Evolutionary conservation across 768 basidiomycete genomes (phyloP).

Genomic region (Leccinellum albellum): DNA sequence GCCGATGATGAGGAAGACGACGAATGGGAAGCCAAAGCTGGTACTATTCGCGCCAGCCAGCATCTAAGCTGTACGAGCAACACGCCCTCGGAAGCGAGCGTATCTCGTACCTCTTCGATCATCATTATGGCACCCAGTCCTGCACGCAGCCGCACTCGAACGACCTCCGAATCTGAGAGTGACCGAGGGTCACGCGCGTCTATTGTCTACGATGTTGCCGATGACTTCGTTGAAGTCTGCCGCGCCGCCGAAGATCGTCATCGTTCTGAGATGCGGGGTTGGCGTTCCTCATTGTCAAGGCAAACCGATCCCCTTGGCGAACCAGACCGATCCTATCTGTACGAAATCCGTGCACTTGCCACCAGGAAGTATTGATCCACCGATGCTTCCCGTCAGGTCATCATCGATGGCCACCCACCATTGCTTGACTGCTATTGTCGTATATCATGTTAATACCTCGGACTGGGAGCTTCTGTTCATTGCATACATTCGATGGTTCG

Average conservation of each 20-base stretch:
- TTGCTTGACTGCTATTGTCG: neutral
- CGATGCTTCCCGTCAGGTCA: neutral
- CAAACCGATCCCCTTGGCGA: constrained; percentile 28
- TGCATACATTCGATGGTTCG: constrained; percentile 21
- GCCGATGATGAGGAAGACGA: constrained; percentile 85
- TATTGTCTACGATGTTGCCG: constrained; percentile 74
- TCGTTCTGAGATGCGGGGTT: constrained; percentile 78
- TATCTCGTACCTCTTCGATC: constrained; percentile 23
- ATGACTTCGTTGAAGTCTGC: constrained; percentile 68
- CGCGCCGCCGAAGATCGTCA: constrained; percentile 79
- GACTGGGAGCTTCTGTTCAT: constrained; percentile 19
- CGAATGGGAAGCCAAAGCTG: constrained; percentile 68
- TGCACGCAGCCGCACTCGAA: constrained; percentile 57
- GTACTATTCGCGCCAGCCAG: constrained; percentile 70
- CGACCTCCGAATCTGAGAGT: constrained; percentile 72
- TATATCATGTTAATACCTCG: constrained; percentile 19
- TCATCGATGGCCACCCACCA: neutral
- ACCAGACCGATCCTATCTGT: constrained; percentile 62
- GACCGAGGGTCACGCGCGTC: constrained; percentile 74
- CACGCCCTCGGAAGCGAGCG: constrained; percentile 27
- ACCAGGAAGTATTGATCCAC: constrained; percentile 69
- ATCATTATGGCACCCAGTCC: constrained; percentile 52
- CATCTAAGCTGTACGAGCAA: constrained; percentile 35
- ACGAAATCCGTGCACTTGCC: constrained; percentile 81
- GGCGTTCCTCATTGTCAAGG: constrained; percentile 40